phyloP scores from a whole-genome alignment of 768 basidiomycete genomes.

The Holtermanniella nyarrowii region DNA sequence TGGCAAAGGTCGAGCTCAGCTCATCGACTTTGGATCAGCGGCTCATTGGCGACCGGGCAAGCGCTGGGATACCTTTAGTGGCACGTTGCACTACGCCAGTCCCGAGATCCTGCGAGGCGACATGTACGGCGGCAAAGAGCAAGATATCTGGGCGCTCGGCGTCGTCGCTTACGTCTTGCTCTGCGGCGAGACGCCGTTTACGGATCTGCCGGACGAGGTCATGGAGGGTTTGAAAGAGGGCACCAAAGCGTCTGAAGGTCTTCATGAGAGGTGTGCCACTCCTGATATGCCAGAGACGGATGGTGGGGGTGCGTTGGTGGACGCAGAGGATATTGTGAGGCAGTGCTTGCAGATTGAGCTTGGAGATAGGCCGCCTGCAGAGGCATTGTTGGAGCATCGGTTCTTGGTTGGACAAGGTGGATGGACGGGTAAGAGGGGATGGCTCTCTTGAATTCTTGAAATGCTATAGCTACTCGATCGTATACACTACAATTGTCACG shows the following conservation, averaged over 20 bases:
- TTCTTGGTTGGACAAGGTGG: constrained; percentile 71
- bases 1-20: constrained; percentile 66
- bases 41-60: constrained; percentile 44
- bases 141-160: constrained; percentile 97
- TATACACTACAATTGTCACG: too few relatives aligned
- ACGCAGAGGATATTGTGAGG: constrained; percentile 72
- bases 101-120: constrained; percentile 94
- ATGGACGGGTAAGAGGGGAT: constrained; percentile 48
- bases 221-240: constrained; percentile 59
- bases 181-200: constrained; percentile 40
- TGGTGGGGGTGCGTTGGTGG: constrained; percentile 71
- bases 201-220: constrained; percentile 59
- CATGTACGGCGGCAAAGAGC: constrained; percentile 88
- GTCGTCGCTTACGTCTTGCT: constrained; percentile 93
- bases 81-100: constrained; percentile 70
- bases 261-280: constrained; percentile 51
- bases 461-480: too few relatives aligned
- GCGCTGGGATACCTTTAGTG: constrained; percentile 45
- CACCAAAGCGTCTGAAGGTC: constrained; percentile 27
- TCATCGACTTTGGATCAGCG: constrained; percentile 91
- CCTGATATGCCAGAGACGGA: constrained; percentile 61
- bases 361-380: constrained; percentile 70
- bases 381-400: constrained; percentile 63
- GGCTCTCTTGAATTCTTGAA: too few relatives aligned
- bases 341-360: constrained; percentile 77